Conservation (phyloP, 139 green algal genomes). For the Marvania coccoides region DNA sequence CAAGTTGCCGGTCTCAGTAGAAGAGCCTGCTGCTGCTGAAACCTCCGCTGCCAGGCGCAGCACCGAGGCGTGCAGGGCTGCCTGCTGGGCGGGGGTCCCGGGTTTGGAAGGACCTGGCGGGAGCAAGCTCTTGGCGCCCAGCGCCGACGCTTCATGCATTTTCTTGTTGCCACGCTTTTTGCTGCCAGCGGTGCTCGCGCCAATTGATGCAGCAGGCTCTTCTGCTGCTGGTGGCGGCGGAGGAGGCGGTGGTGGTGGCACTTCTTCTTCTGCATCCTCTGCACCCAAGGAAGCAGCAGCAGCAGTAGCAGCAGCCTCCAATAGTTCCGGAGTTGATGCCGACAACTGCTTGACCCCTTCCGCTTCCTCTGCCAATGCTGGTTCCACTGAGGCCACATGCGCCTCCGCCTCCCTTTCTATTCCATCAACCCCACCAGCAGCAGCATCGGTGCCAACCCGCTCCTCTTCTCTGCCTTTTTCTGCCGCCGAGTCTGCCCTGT, state of each 20-base stretch:
- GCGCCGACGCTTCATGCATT: too few species aligned
- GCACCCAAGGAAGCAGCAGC: neutral
- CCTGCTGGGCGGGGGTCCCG: neutral
- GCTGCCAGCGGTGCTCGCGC: neutral
- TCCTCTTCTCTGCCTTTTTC: too few species aligned
- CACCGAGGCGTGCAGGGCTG: neutral
- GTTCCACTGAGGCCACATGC: too few species aligned
- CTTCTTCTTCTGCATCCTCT: conserved; percentile 14
- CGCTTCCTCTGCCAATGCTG: neutral
- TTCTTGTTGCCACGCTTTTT: neutral
- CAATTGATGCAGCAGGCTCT: neutral
- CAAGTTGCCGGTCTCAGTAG: too few species aligned
- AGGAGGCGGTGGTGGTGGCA: neutral
- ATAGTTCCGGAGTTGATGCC: too few species aligned
- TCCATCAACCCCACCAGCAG: neutral
- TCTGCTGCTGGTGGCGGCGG: neutral
- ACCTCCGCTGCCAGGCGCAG: neutral
- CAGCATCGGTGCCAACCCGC: neutral
- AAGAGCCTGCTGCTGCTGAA: too few species aligned
- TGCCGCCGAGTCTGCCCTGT: too few species aligned
- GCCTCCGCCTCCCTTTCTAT: neutral
- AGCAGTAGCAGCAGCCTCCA: neutral
- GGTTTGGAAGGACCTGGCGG: too few species aligned
- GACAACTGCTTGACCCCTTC: neutral
- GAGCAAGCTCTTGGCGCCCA: too few species aligned